Evolutionary conservation across 306 rosid genomes (phyloP), one percentile per base, ranked within the genome.

Genomic region (Acacia melanoxylon): DNA sequence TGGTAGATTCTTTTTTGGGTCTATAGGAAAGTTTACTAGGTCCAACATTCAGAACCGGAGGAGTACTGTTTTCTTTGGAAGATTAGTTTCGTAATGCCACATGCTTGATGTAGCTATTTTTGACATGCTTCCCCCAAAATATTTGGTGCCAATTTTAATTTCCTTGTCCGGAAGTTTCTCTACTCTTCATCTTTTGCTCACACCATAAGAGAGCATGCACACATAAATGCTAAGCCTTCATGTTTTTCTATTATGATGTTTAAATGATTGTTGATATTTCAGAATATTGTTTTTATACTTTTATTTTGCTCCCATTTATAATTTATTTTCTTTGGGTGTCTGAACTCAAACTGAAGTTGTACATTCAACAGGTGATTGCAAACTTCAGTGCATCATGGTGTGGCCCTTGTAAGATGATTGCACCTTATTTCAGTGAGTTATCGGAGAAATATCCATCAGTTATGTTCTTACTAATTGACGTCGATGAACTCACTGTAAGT

Each of bases 321-420:
- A 61, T 25, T 24, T 61, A 2, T 10, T 25, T 29, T 25, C 59
- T 72, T 46, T 66, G 51, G 72, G 31, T 40, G 49, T 72, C 46
- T 4, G 6, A 14, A 61, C 27, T 65, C 61, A 80, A 77, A 65
- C 76, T 56, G 72, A 58, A 75, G 78, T 71, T 85, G 42, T 40
- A 68, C 80, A 69, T 66, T 82, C 72, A 74, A 85, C 92, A 94
- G 98, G 92, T 94, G 80, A 71, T 94, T 79, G 98, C 94, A 29
- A 94, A 92, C 89, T 90, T 94, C 95, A 94, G 95, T 79, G 98
- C 98, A 51, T 83, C 91, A 8, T 94, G 97, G 98, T 94, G 98
- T 72, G 95, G 95, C 80, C 98, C 98, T 62, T 94, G 98, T 83
- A 94, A 86, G 88, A 49, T 84, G 87, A 80, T 92, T 78, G 93